Percentiles rank a stretch among this genome's conserved stretches.
These are phyloP conservation scores for Mucor mucedo DNA, from an alignment of 371 early-diverging fungal genomes.

Conservation along the genomic window DNA sequence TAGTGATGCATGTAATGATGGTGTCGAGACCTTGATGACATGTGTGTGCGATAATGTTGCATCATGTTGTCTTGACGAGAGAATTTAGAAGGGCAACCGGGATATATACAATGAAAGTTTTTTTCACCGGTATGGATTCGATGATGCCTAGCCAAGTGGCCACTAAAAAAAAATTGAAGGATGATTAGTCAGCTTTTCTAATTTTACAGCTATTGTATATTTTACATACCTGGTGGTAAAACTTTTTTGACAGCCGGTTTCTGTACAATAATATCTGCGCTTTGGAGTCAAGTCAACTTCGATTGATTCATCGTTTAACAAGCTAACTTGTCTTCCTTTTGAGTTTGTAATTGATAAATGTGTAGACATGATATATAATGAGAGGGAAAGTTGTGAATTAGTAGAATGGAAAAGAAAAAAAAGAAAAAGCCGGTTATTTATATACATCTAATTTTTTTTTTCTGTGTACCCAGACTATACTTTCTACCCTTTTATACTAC, in stretches of 20 bases:
- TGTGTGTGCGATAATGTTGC: constrained; percentile 85
- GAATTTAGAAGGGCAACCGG: constrained; percentile 82
- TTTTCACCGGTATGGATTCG: constrained; percentile 92
- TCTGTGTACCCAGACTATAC: constrained; percentile 13
- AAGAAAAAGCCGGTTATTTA: constrained; percentile 15
- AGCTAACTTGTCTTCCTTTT: constrained; percentile 45
- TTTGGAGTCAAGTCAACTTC: constrained; percentile 17
- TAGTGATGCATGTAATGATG: constrained; percentile 27
- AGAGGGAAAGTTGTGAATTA: background rate
- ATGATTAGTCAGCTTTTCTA: too few species aligned
- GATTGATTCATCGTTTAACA: constrained; percentile 38
- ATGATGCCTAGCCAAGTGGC: constrained; percentile 87
- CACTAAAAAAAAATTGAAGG: constrained; percentile 49
- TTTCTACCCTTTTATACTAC: background rate
- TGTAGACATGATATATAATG: background rate
- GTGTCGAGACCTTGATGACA: constrained; percentile 67
- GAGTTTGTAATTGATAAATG: constrained; percentile 38
- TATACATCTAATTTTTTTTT: constrained; percentile 13
- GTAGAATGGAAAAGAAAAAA: constrained; percentile 7
- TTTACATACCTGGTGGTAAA: constrained; percentile 67
- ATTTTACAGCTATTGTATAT: background rate
- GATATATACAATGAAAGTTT: constrained; percentile 81
- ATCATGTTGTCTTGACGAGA: constrained; percentile 90
- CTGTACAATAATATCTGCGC: constrained; percentile 58
- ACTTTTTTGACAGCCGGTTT: constrained; percentile 59